Conservation (phyloP, 805 yeast genomes). For the Saturnispora bothae region DNA sequence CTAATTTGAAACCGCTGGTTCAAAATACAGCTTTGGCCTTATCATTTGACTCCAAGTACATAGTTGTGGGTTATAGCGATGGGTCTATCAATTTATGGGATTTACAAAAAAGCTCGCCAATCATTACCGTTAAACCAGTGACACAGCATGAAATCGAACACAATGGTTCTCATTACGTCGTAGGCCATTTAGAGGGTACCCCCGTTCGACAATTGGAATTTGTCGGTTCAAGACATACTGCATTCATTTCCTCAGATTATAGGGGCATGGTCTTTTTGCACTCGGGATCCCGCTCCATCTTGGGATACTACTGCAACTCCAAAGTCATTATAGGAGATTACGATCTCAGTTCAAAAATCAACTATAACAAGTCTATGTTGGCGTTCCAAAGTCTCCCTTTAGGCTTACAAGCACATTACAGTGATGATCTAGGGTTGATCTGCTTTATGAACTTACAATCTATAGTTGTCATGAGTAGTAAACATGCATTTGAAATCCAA, state of each 20-base stretch:
- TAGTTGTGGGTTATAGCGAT: constrained; percentile 57
- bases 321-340: constrained; percentile 44
- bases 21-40: constrained; percentile 45
- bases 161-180: constrained; percentile 15
- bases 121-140: constrained; percentile 24
- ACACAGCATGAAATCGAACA: constrained; percentile 16
- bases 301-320: constrained; percentile 39
- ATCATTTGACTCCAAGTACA: constrained; percentile 57
- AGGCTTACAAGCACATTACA: constrained; percentile 36
- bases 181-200: constrained; percentile 28
- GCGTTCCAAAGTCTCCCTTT: constrained; percentile 46
- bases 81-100: constrained; percentile 72
- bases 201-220: constrained; percentile 37
- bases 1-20: constrained; percentile 29
- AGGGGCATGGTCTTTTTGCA: constrained; percentile 54
- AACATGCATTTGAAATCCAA: constrained; percentile 42
- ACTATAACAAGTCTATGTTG: constrained; percentile 22
- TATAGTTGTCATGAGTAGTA: constrained; percentile 43
- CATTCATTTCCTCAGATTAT: constrained; percentile 44
- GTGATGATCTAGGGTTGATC: constrained; percentile 48
- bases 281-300: constrained; percentile 46
- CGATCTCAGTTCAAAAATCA: constrained; percentile 11
- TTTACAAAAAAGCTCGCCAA: constrained; percentile 26
- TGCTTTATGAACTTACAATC: constrained; percentile 47
- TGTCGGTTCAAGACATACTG: constrained; percentile 42